phyloP scores from a whole-genome alignment of 2,329 filamentous ascomycete genomes.

The Cytospora piceae region DNA sequence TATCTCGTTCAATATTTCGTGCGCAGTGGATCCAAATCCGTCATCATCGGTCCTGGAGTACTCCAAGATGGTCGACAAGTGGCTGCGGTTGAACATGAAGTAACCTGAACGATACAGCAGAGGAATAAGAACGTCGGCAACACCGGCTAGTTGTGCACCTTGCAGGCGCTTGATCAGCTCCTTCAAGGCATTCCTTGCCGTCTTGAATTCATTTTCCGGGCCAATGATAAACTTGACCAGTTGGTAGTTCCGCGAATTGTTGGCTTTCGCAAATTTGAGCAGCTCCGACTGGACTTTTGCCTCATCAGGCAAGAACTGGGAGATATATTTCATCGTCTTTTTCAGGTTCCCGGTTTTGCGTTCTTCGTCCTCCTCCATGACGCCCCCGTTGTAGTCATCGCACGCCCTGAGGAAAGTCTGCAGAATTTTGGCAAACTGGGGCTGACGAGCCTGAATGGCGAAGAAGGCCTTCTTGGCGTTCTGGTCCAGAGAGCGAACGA shows the following conservation, averaged over 20 bases:
- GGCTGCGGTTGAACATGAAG: slow-evolving; percentile 91
- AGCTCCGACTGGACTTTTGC: slow-evolving; percentile 74
- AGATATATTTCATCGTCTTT: slow-evolving; percentile 72
- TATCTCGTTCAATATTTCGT: slow-evolving; percentile 90
- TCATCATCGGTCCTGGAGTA: slow-evolving; percentile 83
- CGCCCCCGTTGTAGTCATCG: slow-evolving; percentile 86
- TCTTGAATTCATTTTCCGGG: slow-evolving; percentile 88
- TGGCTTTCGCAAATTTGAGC: slow-evolving; percentile 86
- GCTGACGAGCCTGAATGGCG: slow-evolving; percentile 78
- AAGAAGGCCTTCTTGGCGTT: slow-evolving; percentile 88
- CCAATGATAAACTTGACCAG: slow-evolving; percentile 85
- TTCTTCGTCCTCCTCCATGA: slow-evolving; percentile 73
- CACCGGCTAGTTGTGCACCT: slow-evolving; percentile 61
- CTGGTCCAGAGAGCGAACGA: slow-evolving; percentile 77
- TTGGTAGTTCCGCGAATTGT: slow-evolving; percentile 89
- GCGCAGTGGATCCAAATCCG: slow-evolving; percentile 75
- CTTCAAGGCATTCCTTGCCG: slow-evolving; percentile 85
- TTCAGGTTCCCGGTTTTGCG: slow-evolving; percentile 72
- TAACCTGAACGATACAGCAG: slow-evolving; percentile 83
- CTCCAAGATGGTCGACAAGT: slow-evolving; percentile 87
- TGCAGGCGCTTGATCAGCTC: slow-evolving; percentile 85
- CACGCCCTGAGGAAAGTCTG: slow-evolving; percentile 80
- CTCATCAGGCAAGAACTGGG: slow-evolving; percentile 76
- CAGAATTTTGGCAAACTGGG: slow-evolving; percentile 73
- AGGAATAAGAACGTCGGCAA: slow-evolving; percentile 80